Conservation (phyloP, 192 early-diverging fungal genomes). For the Endogone sp. region DNA sequence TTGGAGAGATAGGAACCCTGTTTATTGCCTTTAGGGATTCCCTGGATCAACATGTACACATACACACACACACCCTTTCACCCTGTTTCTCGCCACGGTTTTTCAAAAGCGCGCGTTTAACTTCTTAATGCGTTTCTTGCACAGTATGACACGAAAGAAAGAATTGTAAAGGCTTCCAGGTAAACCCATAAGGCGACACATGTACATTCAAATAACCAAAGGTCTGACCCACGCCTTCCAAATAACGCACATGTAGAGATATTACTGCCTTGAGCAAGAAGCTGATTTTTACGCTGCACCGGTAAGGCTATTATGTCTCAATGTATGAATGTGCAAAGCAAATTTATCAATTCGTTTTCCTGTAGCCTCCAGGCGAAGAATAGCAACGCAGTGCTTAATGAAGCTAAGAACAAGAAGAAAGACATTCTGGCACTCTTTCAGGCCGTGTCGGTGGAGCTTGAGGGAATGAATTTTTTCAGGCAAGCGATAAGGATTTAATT, state of each 20-base stretch:
- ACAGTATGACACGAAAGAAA: neutral
- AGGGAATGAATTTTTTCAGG: slow-evolving; percentile 36
- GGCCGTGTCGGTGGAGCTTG: slow-evolving; percentile 24
- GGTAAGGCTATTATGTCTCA: slow-evolving; percentile 7
- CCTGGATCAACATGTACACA: neutral
- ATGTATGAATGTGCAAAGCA: neutral
- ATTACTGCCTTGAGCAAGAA: slow-evolving; percentile 39
- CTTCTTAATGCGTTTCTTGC: neutral
- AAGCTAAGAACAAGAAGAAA: slow-evolving; percentile 19
- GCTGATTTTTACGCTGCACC: slow-evolving; percentile 35
- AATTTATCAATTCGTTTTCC: neutral
- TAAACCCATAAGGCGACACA: neutral
- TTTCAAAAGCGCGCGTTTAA: neutral
- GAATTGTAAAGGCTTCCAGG: neutral
- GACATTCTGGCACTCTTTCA: slow-evolving; percentile 30
- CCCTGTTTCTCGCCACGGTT: neutral
- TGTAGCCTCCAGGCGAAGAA: slow-evolving; percentile 1
- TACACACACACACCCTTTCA: neutral
- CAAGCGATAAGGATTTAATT: no score
- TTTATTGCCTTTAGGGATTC: neutral
- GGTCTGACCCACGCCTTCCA: neutral
- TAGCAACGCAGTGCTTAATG: slow-evolving; percentile 18
- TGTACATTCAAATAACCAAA: neutral
- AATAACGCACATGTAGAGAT: slow-evolving; percentile 17
- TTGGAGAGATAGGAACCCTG: neutral